These are phyloP conservation scores for Melampsora abietis-canadensis DNA, from an alignment of 1,284 basidiomycete genomes.

Conservation along the genomic window DNA sequence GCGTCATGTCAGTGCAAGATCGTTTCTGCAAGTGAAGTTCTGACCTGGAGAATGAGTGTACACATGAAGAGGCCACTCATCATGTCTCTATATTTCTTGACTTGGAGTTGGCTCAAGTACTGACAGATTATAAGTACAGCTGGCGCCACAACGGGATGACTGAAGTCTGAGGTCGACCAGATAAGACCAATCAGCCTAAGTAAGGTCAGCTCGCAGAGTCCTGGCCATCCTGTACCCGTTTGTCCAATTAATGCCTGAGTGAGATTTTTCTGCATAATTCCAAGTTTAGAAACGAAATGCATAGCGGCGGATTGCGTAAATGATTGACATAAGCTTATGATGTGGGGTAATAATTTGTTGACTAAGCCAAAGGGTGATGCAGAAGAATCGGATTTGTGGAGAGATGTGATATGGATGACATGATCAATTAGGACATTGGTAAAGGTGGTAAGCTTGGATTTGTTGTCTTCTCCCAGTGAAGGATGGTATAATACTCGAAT, in stretches of 20 bases:
- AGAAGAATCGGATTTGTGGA: constrained; percentile 58
- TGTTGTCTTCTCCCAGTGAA: constrained; percentile 84
- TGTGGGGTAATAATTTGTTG: constrained; percentile 72
- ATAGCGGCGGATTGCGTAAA: constrained; percentile 78
- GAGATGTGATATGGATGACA: constrained; percentile 66
- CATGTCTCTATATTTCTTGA: constrained; percentile 72
- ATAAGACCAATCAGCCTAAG: constrained; percentile 74
- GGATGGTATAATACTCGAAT: constrained; percentile 88
- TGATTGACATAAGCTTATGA: constrained; percentile 71
- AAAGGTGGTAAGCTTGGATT: constrained; percentile 82
- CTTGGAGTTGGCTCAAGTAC: constrained; percentile 78
- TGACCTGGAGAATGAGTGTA: constrained; percentile 65
- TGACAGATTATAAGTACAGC: constrained; percentile 83
- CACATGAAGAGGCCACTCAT: constrained; percentile 84
- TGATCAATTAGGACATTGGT: constrained; percentile 86
- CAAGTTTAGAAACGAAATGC: constrained; percentile 76
- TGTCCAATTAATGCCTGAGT: constrained; percentile 72
- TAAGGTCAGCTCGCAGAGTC: constrained; percentile 73
- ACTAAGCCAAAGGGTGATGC: constrained; percentile 63
- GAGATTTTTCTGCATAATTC: constrained; percentile 91
- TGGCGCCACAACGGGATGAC: constrained; percentile 82
- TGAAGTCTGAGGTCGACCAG: constrained; percentile 93
- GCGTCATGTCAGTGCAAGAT: constrained; percentile 3
- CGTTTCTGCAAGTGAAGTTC: constrained; percentile 37
- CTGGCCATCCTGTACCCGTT: constrained; percentile 78